Conservation (phyloP, 768 basidiomycete genomes). For the Coprinopsis marcescibilis region DNA sequence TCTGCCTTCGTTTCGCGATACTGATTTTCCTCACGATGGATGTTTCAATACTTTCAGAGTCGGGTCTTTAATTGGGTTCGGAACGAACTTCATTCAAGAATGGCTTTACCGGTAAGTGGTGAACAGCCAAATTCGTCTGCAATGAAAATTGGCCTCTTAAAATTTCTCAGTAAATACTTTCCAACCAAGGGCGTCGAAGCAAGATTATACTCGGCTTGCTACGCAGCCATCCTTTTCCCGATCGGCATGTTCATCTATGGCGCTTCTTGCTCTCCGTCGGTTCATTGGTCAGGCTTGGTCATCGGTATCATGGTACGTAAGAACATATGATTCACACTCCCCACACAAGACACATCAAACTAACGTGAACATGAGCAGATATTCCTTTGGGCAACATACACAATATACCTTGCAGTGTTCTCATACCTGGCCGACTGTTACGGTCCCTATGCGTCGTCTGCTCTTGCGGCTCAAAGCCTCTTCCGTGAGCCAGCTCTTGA, state of each 20-base stretch:
- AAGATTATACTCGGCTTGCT: slow-evolving; percentile 51
- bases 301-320: slow-evolving; percentile 45
- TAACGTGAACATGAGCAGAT: slow-evolving; percentile 27
- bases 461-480: slow-evolving; percentile 62
- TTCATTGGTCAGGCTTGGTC: slow-evolving; percentile 58
- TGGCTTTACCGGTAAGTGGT: slow-evolving; percentile 40
- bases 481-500: slow-evolving; percentile 32
- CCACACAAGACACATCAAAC: background rate
- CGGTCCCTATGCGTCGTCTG: slow-evolving; percentile 61
- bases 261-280: slow-evolving; percentile 49
- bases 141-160: background rate
- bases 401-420: slow-evolving; percentile 55
- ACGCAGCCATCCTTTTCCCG: slow-evolving; percentile 49
- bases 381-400: slow-evolving; percentile 44
- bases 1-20: slow-evolving; percentile 8
- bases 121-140: background rate
- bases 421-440: slow-evolving; percentile 62
- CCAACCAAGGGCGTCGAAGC: slow-evolving; percentile 46
- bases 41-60: slow-evolving; percentile 45
- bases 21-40: background rate
- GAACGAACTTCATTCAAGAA: slow-evolving; percentile 43
- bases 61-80: slow-evolving; percentile 46
- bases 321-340: too few relatives aligned
- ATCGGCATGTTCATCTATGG: slow-evolving; percentile 68
- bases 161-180: slow-evolving; percentile 28